A percentile compares a stretch with the other conserved stretches of the same genome.
phyloP scores from a whole-genome alignment of 495 filamentous ascomycete species.

The Pyronema omphalodes region DNA sequence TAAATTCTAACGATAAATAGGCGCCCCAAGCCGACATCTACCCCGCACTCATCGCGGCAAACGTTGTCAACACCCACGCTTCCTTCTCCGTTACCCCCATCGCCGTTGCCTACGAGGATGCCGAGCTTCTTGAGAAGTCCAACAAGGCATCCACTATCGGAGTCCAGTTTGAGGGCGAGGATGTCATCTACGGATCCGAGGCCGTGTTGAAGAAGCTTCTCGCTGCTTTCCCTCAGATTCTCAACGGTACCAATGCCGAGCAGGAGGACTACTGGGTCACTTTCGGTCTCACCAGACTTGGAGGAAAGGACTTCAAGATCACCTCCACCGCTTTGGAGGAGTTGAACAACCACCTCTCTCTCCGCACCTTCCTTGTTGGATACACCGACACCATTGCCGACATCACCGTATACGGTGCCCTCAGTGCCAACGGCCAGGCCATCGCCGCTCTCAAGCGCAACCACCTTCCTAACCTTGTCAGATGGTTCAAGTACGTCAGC shows the following conservation, averaged over 20 bases:
- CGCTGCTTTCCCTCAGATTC: slow-evolving; percentile 19
- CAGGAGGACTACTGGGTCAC: slow-evolving; percentile 16
- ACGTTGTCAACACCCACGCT: slow-evolving; percentile 16
- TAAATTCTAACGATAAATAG: slow-evolving; percentile 6
- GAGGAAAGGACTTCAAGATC: slow-evolving; percentile 27
- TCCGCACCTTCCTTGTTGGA: slow-evolving; percentile 72
- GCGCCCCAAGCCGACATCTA: slow-evolving; percentile 20
- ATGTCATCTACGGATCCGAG: slow-evolving; percentile 23
- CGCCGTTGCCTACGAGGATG: slow-evolving; percentile 14
- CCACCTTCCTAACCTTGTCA: slow-evolving; percentile 53
- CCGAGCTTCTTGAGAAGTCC: slow-evolving; percentile 18
- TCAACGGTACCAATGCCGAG: slow-evolving; percentile 11
- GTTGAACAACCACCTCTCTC: slow-evolving; percentile 69
- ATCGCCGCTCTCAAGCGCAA: slow-evolving; percentile 62
- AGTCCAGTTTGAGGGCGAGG: slow-evolving; percentile 30
- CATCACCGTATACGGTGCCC: slow-evolving; percentile 62
- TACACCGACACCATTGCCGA: slow-evolving; percentile 65
- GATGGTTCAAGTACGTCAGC: slow-evolving; percentile 83
- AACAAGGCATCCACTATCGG: slow-evolving; percentile 17
- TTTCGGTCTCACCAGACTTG: slow-evolving; percentile 25
- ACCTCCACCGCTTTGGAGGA: slow-evolving; percentile 30
- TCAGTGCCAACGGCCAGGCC: slow-evolving; percentile 74
- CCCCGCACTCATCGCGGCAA: slow-evolving; percentile 23
- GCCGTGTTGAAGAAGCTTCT: slow-evolving; percentile 26
- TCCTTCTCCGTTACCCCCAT: slow-evolving; percentile 8